Base-by-base conservation (phyloP, 257 asterid species). In the Nicotiana tomentosiformis region DNA sequence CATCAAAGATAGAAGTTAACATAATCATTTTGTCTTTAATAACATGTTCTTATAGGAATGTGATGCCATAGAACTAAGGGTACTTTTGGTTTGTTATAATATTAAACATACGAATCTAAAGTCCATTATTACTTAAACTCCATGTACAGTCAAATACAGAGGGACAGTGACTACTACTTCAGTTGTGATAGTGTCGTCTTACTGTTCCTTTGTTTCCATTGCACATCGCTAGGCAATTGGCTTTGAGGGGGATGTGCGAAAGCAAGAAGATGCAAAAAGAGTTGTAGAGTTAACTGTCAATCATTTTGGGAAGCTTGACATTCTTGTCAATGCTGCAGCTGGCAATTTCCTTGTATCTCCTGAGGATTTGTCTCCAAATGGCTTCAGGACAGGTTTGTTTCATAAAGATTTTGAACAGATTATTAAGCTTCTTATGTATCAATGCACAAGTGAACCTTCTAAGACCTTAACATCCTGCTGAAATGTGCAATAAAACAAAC, bases 291-390 rank as follows among this genome's bases (percentile, higher is more conserved):
- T 90, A 11, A 92, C 98, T 16, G 92, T 90, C 86, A 83, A 88
- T 83, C 93, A 87, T 78, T 95, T 95, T 43, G 98, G 98, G 77
- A 92, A 90, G 91, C 93, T 95, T 10, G 98, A 95, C 81, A 93
- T 95, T 86, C 96, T 95, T 78, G 98, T 95, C 70, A 95, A 95
- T 86, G 93, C 90, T 78, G 98, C 98, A n/a, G 98, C 98, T 68
- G 98, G 98, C 49, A 95, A 95, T 88, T 93, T 95, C 83, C 97
- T 95, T 1, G 95, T 83, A 17, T 84, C 98, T 4, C 91, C 98
- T 12, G 98, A 95, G 92, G 98, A 95, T 86, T 90, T 95, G 78
- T 92, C 98, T 23, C 97, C 97, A 64, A 93, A 95, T 55, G 98
- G 98, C 10, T 95, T 95, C 23, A 91, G 90, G 85, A 95, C 98